Conservation (phyloP, 2,329 filamentous ascomycete genomes). For the Fusarium torulosum region DNA sequence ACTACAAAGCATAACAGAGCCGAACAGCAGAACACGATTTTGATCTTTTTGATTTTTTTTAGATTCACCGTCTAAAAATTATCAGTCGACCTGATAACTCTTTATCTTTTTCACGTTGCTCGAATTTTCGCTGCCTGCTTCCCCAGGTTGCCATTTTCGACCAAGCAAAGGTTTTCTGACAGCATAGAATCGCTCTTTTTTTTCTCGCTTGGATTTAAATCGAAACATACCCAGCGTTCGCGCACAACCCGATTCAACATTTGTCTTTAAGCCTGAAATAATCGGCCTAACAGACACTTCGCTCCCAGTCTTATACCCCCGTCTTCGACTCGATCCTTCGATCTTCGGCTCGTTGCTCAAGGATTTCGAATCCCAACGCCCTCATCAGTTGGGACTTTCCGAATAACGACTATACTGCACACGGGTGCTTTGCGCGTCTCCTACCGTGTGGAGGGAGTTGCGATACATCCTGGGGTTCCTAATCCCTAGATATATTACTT, state of each 20-base stretch:
- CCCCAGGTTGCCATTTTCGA: constrained; percentile 32
- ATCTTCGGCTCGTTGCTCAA: constrained; percentile 29
- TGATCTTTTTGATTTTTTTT: background rate
- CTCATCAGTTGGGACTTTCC: constrained; percentile 42
- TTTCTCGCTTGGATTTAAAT: constrained; percentile 10
- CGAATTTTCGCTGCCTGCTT: constrained; percentile 34
- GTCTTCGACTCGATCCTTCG: constrained; percentile 25
- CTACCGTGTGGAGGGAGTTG: constrained; percentile 44
- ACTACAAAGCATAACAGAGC: constrained; percentile 6
- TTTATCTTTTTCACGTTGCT: constrained; percentile 27
- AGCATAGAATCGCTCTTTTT: constrained; percentile 28
- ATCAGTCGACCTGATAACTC: constrained; percentile 24
- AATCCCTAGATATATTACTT: constrained; percentile 35
- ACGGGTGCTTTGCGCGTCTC: constrained; percentile 45
- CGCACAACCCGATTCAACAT: constrained; percentile 24
- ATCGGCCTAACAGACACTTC: constrained; percentile 37
- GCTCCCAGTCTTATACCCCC: constrained; percentile 4
- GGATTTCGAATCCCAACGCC: constrained; percentile 33
- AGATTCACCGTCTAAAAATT: constrained; percentile 39
- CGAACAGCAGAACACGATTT: constrained; percentile 9
- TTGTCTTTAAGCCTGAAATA: constrained; percentile 21
- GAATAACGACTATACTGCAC: constrained; percentile 40
- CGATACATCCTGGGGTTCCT: constrained; percentile 41
- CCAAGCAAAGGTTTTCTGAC: constrained; percentile 28
- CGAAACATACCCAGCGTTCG: constrained; percentile 15